phyloP scores from a whole-genome alignment of 345 rosid species.

The Euclidium syriacum region DNA sequence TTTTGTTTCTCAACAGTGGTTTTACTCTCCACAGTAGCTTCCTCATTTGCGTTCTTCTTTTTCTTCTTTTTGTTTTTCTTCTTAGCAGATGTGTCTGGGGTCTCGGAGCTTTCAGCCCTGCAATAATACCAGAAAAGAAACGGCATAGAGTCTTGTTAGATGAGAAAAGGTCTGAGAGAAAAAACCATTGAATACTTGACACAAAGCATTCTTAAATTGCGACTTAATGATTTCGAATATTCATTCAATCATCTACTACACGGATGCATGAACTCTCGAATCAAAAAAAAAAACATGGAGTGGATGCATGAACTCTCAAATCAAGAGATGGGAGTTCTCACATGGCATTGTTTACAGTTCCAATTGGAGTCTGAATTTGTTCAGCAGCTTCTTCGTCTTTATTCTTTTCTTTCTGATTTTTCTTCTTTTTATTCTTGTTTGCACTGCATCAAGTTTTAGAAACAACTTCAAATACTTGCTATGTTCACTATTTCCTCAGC shows the following conservation, averaged over 20 bases:
- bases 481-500: not conserved
- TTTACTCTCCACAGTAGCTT: conserved; percentile 29
- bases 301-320: no score
- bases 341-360: conserved; percentile 32
- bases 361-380: conserved; percentile 14
- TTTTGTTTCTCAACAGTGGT: conserved; percentile 30
- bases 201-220: not conserved
- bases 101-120: conserved; percentile 26
- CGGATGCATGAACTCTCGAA: no score
- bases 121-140: not conserved
- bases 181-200: not conserved
- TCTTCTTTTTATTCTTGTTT: conserved; percentile 50
- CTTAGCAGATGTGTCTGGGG: conserved; percentile 38
- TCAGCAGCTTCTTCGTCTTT: conserved; percentile 24
- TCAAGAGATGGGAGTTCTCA: conserved; percentile 25
- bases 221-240: not conserved
- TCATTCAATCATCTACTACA: not conserved
- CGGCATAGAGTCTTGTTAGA: not conserved
- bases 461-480: conserved; percentile 16
- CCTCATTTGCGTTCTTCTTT: conserved; percentile 53
- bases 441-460: conserved; percentile 37
- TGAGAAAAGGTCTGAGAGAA: not conserved
- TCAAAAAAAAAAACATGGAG: no score
- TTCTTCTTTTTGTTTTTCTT: conserved; percentile 66
- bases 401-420: conserved; percentile 45